Evolutionary conservation across 108 stramenopile species (phyloP).

Genomic region (Pseudonitzschia multiseries): DNA sequence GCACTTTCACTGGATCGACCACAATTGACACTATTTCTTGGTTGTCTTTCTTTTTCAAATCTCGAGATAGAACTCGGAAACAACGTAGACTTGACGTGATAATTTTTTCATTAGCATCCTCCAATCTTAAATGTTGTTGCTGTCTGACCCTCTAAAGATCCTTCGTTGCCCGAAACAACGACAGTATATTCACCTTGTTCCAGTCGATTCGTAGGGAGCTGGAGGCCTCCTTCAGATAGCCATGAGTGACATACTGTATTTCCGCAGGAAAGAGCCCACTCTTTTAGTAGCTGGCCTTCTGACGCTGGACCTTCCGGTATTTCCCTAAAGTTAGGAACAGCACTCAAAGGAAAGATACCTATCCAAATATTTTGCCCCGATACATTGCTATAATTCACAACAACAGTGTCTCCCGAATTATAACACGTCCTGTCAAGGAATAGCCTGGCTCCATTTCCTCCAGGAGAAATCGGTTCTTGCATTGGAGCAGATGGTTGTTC

Average conservation of each 20-base stretch:
- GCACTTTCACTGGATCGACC: background rate
- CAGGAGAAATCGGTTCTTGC: background rate
- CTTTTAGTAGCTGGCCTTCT: background rate
- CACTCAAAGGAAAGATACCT: background rate
- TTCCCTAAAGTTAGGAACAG: background rate
- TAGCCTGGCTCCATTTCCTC: conserved; percentile 2
- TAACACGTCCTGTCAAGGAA: conserved; percentile 7
- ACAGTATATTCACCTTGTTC: background rate
- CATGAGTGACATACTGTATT: conserved; percentile 8
- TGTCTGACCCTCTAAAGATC: conserved; percentile 7
- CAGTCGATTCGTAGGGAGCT: background rate
- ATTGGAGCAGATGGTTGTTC: background rate
- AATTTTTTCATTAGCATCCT: conserved; percentile 1
- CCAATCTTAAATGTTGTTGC: conserved; percentile 5
- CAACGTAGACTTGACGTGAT: background rate
- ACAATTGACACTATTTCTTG: background rate
- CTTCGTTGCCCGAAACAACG: conserved; percentile 2
- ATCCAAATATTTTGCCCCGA: conserved; percentile 6
- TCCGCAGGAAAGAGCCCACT: conserved; percentile 16
- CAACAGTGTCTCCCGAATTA: conserved; percentile 11
- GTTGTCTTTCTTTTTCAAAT: background rate
- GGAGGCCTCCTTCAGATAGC: background rate
- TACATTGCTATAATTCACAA: background rate
- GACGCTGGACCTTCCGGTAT: conserved; percentile 9
- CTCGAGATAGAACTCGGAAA: no score